Conservation (phyloP, 2,329 filamentous ascomycete genomes). For the Purpureocillium takamizusanense region DNA sequence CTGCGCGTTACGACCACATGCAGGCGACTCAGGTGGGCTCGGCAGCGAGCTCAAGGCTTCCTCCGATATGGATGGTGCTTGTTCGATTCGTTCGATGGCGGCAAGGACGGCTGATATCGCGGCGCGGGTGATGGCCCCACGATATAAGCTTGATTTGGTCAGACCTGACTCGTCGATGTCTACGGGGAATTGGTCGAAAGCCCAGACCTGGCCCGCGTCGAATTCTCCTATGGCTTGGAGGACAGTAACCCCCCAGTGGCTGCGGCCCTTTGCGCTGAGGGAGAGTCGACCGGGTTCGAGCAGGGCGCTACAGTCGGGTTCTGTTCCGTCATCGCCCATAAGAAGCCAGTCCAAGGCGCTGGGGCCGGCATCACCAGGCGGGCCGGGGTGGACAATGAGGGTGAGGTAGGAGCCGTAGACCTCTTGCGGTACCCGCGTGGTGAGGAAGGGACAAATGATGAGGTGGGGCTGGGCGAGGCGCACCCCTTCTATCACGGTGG, state of each 20-base stretch:
- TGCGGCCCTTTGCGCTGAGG: slow-evolving; percentile 19
- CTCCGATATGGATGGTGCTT: too few relatives aligned
- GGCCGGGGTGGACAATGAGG: slow-evolving; percentile 30
- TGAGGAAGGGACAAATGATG: slow-evolving; percentile 33
- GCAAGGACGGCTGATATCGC: slow-evolving; percentile 25
- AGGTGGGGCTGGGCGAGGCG: slow-evolving; percentile 25
- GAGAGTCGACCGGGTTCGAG: slow-evolving; percentile 13
- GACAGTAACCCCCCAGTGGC: slow-evolving; percentile 31
- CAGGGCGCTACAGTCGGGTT: slow-evolving; percentile 17
- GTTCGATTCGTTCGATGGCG: slow-evolving; percentile 25
- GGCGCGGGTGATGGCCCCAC: slow-evolving; percentile 26
- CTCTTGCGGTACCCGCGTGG: slow-evolving; percentile 23
- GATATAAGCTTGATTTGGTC: slow-evolving; percentile 31
- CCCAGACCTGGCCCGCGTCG: slow-evolving; percentile 34
- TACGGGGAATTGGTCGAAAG: slow-evolving; percentile 30
- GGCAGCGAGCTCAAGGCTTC: slow-evolving; percentile 8
- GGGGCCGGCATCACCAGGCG: slow-evolving; percentile 30
- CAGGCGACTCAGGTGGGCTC: slow-evolving; percentile 3
- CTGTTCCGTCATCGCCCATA: slow-evolving; percentile 30
- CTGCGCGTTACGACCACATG: neutral
- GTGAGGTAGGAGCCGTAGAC: slow-evolving; percentile 27
- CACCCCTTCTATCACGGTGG: slow-evolving; percentile 27
- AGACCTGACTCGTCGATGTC: slow-evolving; percentile 27
- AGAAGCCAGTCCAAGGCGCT: slow-evolving; percentile 32
- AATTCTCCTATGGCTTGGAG: slow-evolving; percentile 29